These are phyloP conservation scores for Cornus suecica DNA, from an alignment of 148 eudicot genomes.

Conservation along the genomic window DNA sequence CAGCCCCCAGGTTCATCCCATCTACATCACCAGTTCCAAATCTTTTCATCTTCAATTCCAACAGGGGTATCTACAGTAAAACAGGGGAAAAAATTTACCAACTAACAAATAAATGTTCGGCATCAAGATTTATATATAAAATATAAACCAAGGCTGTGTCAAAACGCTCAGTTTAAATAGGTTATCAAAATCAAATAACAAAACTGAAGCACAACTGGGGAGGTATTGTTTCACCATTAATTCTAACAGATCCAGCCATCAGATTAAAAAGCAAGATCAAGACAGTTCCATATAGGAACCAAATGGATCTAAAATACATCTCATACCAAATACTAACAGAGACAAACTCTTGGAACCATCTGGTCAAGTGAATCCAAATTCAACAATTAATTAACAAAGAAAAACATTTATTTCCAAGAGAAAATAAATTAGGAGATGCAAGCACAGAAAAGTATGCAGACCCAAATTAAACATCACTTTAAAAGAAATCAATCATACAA, in stretches of 20 bases:
- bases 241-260: not conserved
- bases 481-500: constrained; percentile 12
- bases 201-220: not conserved
- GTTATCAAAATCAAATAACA: not conserved
- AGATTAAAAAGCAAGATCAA: not conserved
- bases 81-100: not conserved
- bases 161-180: not conserved
- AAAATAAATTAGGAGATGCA: not conserved
- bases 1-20: constrained; percentile 14
- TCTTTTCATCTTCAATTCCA: constrained; percentile 28
- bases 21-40: constrained; percentile 20
- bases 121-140: not conserved
- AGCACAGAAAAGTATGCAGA: constrained; percentile 18
- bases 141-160: not conserved
- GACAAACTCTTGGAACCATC: not conserved
- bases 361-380: not conserved
- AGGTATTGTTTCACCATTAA: not conserved
- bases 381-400: not conserved
- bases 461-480: constrained; percentile 13
- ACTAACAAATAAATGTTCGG: not conserved
- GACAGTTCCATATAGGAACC: not conserved
- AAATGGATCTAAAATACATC: constrained; percentile 3
- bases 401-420: not conserved
- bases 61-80: constrained; percentile 26
- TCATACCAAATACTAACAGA: not conserved